Base-by-base conservation (phyloP, 257 asterid species). In the Voacanga thouarsii region DNA sequence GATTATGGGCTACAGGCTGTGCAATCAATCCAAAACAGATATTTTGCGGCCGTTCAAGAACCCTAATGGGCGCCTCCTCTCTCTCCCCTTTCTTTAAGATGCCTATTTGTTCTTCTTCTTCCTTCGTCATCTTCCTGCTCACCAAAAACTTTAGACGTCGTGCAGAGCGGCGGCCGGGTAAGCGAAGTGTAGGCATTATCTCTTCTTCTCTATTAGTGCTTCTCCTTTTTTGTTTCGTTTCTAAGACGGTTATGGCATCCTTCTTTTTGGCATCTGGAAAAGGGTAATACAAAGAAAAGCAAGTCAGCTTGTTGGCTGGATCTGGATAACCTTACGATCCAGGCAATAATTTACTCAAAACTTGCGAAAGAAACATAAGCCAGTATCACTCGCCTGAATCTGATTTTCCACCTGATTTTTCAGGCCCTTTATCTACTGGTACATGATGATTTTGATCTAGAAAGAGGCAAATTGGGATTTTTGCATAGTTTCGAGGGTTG, bases 291-390 rank as follows among this genome's bases (percentile, higher is more conserved):
- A 37, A 5, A 45, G 26, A 49, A 78, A 66, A 81, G 91, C 89
- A 85, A 87, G 91, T 83, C 92, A 88, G 94, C 89, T 89, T 90
- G 85, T 90, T 92, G 92, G 74, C 73, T 85, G 92, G 92, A 88
- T 89, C 79, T 43, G 65, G 78, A 12, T 15, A 26, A 11, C 21
- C 37, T 44, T 3, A 74, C 73, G 88, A 71, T 85, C 86, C 89
- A 84, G 89, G 16, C 96, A 89, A 81, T 80, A 72, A 12, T 70
- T 45, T 41, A 10, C 47, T 30, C 74, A 30, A 76, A 61, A 53
- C 96, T 92, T 90, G 96, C 96, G 59, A 90, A 45, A 92, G 18
- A 10, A 61, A 83, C 41, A 5, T 28, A 4, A 51, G 72, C 64
- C 85, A 76, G 85, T 77, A 76, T 79, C 85, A 84, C 88, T 84